Evolutionary conservation across 2,329 filamentous ascomycete species (phyloP).

Genomic region (Nigrospora osmanthi): DNA sequence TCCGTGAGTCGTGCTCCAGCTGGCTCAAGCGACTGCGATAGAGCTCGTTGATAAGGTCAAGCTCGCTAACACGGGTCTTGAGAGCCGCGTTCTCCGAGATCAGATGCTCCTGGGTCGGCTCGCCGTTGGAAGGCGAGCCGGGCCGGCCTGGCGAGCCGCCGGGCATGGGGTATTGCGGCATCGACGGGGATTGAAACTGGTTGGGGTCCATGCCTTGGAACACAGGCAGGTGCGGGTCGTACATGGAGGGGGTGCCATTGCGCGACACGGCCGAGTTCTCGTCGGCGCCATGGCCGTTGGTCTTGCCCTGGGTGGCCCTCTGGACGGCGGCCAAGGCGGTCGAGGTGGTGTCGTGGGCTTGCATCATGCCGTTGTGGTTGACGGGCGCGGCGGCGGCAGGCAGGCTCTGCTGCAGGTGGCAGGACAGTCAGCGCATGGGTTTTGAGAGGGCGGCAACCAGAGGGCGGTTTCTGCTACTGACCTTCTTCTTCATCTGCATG

Average conservation of each 20-base stretch:
- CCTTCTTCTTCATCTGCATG: slow-evolving; percentile 77
- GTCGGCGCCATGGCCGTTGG: slow-evolving; percentile 65
- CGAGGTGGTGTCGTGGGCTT: slow-evolving; percentile 46
- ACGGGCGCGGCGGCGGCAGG: slow-evolving; percentile 14
- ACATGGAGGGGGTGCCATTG: slow-evolving; percentile 69
- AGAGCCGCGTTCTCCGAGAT: slow-evolving; percentile 74
- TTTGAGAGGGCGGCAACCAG: background rate
- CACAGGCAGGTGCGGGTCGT: slow-evolving; percentile 66
- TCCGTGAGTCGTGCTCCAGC: slow-evolving; percentile 69
- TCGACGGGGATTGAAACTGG: slow-evolving; percentile 51
- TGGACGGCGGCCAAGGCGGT: slow-evolving; percentile 40
- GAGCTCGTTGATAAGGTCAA: slow-evolving; percentile 88
- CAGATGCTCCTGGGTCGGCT: slow-evolving; percentile 70
- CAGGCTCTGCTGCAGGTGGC: slow-evolving; percentile 30
- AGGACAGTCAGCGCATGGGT: background rate
- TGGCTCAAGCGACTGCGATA: slow-evolving; percentile 72
- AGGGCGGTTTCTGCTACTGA: slow-evolving; percentile 7
- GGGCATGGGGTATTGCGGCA: slow-evolving; percentile 42
- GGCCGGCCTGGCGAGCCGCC: slow-evolving; percentile 44
- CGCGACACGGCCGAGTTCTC: slow-evolving; percentile 74
- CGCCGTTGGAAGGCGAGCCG: slow-evolving; percentile 42
- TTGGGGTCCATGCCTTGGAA: slow-evolving; percentile 73
- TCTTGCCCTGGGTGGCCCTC: slow-evolving; percentile 59
- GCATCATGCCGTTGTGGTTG: slow-evolving; percentile 52
- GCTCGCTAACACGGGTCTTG: slow-evolving; percentile 91